A percentile compares a stretch with the other conserved stretches of the same genome.
Conservation (phyloP, 768 basidiomycete genomes). For the Rhodotorula sphaerocarpa region DNA sequence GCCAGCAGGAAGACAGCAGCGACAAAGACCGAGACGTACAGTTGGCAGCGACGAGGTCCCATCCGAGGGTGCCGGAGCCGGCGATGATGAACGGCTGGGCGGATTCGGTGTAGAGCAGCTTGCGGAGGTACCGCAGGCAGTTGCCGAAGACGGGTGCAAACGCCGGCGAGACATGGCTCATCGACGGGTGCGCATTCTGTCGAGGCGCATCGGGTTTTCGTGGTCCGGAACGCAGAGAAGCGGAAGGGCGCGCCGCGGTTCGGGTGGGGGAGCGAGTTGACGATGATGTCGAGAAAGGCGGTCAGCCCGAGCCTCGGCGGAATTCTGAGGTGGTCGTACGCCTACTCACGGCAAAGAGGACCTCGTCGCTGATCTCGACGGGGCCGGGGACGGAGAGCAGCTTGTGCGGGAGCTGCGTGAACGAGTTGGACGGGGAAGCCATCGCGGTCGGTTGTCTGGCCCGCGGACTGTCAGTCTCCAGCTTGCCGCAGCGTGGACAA, state of each 20-base stretch:
- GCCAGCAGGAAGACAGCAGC: not conserved
- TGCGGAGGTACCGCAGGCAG: conserved; percentile 51
- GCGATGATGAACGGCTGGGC: conserved; percentile 89
- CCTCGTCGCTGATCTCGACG: conserved; percentile 32
- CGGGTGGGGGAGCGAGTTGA: no score
- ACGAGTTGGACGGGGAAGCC: not conserved
- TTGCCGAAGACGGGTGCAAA: conserved; percentile 84
- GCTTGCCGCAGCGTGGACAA: no score
- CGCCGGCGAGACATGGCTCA: conserved; percentile 61
- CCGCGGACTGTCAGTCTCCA: no score
- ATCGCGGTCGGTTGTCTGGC: no score
- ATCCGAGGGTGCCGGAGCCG: conserved; percentile 90
- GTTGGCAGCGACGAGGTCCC: conserved; percentile 74
- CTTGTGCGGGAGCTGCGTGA: conserved; percentile 31
- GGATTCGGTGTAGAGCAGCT: conserved; percentile 66
- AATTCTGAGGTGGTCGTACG: not conserved
- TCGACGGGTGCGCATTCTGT: conserved; percentile 74
- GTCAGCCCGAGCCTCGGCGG: no score
- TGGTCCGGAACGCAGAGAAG: no score
- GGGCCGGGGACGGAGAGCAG: conserved; percentile 39
- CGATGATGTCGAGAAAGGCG: not conserved
- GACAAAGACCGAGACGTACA: conserved; percentile 25
- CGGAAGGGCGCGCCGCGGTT: not conserved
- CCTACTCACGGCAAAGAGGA: conserved; percentile 12
- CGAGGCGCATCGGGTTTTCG: not conserved